Conservation (phyloP, 1,284 basidiomycete genomes). For the Apiotrichum akiyoshidainum region DNA sequence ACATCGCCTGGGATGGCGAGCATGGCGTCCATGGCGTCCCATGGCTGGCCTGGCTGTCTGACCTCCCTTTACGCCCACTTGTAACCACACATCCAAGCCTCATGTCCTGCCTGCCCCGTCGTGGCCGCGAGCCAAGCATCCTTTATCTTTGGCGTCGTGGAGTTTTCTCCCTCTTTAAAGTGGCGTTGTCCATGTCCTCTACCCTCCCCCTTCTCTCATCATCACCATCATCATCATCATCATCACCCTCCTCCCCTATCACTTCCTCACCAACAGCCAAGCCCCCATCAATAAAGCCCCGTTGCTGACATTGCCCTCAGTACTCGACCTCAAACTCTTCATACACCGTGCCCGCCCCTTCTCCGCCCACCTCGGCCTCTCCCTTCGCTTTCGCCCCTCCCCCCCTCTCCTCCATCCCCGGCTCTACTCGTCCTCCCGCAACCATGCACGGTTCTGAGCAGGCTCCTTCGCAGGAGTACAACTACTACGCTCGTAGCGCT, state of each 20-base stretch:
- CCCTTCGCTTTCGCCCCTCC: constrained; percentile 47
- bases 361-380: constrained; percentile 36
- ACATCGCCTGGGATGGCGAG: too few species aligned
- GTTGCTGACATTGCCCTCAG: neutral
- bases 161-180: too few species aligned
- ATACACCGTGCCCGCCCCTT: constrained; percentile 11
- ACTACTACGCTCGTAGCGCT: constrained; percentile 16
- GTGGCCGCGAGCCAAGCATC: too few species aligned
- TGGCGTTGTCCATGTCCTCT: neutral
- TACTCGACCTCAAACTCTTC: constrained; percentile 6
- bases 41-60: too few species aligned
- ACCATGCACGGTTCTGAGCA: constrained; percentile 37
- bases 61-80: too few species aligned
- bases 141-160: too few species aligned
- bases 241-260: neutral
- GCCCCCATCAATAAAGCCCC: neutral
- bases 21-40: too few species aligned
- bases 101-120: too few species aligned
- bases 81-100: too few species aligned
- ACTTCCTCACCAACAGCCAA: neutral
- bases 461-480: constrained; percentile 22
- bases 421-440: constrained; percentile 24
- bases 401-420: constrained; percentile 31
- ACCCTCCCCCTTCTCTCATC: neutral
- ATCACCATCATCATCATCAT: neutral